Conservation (phyloP, 228 moss, liverwort and hornwort genomes). For the Sphagnum magellanicum region DNA sequence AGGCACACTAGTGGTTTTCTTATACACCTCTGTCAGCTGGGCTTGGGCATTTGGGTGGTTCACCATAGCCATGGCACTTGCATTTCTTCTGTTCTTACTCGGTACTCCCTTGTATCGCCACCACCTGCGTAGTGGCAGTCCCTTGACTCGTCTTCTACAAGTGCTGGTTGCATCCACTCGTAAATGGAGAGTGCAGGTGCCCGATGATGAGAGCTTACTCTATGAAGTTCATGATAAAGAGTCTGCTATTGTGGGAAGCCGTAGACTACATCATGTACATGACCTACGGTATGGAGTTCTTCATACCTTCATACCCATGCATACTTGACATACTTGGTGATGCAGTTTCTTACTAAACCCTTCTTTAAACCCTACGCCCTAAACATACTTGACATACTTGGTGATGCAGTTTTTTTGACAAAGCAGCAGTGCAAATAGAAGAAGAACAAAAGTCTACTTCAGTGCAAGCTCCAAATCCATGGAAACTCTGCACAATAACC, state of each 20-base stretch:
- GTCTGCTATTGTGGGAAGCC: slow-evolving; percentile 19
- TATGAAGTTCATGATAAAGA: slow-evolving; percentile 22
- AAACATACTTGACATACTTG: not conserved
- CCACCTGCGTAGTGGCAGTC: slow-evolving; percentile 33
- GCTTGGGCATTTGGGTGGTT: slow-evolving; percentile 36
- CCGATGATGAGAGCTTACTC: slow-evolving; percentile 10
- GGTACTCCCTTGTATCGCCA: slow-evolving; percentile 28
- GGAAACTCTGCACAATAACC: slow-evolving; percentile 61
- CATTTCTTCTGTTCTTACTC: slow-evolving; percentile 21
- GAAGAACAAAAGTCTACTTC: not conserved
- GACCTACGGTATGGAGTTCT: slow-evolving; percentile 9
- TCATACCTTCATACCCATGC: not conserved
- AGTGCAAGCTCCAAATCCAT: slow-evolving; percentile 8
- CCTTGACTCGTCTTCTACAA: slow-evolving; percentile 26
- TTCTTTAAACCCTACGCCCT: no score
- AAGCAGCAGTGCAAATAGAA: slow-evolving; percentile 37
- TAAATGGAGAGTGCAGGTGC: slow-evolving; percentile 15
- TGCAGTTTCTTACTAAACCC: no score
- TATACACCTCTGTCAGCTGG: slow-evolving; percentile 28
- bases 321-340: not conserved
- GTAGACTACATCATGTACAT: slow-evolving; percentile 16
- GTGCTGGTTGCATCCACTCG: slow-evolving; percentile 16
- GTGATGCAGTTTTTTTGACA: slow-evolving; percentile 40
- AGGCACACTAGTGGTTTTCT: slow-evolving; percentile 21
- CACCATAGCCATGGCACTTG: slow-evolving; percentile 27